Evolutionary conservation across 2,329 filamentous ascomycete species (phyloP).

Genomic region (Fragosphaeria purpurea): DNA sequence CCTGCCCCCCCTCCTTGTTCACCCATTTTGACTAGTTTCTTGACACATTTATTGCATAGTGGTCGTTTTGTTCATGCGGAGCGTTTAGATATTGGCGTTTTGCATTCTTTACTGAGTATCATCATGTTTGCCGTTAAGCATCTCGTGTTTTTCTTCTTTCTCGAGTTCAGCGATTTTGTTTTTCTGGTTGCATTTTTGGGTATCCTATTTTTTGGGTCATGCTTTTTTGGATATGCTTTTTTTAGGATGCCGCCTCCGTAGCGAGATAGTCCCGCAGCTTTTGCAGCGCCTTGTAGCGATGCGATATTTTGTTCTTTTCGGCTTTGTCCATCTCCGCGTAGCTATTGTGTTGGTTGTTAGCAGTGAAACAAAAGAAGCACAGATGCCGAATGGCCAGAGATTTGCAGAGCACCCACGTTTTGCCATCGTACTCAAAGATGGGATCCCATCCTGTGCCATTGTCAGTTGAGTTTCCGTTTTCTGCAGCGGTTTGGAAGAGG

Average conservation of each 20-base stretch:
- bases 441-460: constrained; percentile 72
- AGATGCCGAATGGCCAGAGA: background rate
- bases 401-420: constrained; percentile 47
- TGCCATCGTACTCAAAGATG: constrained; percentile 85
- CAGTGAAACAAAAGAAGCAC: background rate
- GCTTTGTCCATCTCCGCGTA: constrained; percentile 90
- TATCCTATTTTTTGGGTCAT: background rate
- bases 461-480: too few relatives aligned
- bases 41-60: too few relatives aligned
- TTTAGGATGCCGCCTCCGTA: constrained; percentile 20
- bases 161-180: background rate
- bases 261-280: constrained; percentile 79
- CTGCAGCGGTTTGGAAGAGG: too few relatives aligned
- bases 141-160: background rate
- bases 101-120: too few relatives aligned
- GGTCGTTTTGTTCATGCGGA: too few relatives aligned
- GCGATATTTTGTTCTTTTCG: constrained; percentile 86
- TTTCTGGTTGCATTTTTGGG: background rate
- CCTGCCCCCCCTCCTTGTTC: too few relatives aligned
- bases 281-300: constrained; percentile 75
- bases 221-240: background rate
- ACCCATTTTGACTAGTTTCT: too few relatives aligned
- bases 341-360: constrained; percentile 25
- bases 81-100: too few relatives aligned
- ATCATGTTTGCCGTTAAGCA: background rate